These are phyloP conservation scores for Periconia sp. DNA, from an alignment of 2,329 filamentous ascomycete species.

Conservation along the genomic window DNA sequence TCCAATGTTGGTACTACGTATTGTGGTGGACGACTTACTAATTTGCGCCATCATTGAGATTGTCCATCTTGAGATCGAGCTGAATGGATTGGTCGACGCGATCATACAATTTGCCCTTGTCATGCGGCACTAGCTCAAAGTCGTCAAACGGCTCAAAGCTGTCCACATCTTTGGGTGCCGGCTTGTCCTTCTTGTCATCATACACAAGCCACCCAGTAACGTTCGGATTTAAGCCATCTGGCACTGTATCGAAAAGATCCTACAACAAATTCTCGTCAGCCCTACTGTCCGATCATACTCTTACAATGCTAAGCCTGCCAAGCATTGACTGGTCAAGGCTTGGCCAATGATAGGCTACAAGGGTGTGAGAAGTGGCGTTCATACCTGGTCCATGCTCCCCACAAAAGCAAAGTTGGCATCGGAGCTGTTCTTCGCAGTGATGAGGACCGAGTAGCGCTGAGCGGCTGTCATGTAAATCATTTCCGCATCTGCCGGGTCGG, in stretches of 20 bases:
- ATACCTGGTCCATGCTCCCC: conserved; percentile 54
- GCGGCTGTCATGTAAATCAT: conserved; percentile 72
- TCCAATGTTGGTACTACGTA: neutral
- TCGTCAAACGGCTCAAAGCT: conserved; percentile 76
- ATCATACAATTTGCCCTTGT: conserved; percentile 65
- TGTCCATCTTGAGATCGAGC: conserved; percentile 67
- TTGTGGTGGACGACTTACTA: conserved; percentile 56
- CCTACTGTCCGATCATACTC: conserved; percentile 1
- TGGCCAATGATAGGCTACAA: neutral
- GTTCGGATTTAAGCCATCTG: conserved; percentile 70
- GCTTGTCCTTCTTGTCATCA: conserved; percentile 54
- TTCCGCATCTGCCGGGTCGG: conserved; percentile 64
- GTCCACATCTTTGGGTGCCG: conserved; percentile 61
- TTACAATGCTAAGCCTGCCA: neutral
- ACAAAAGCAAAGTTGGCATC: conserved; percentile 66
- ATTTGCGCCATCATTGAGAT: conserved; percentile 69
- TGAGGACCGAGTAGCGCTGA: conserved; percentile 72
- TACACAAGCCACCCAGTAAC: conserved; percentile 64
- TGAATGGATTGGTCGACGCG: conserved; percentile 68
- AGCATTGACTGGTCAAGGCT: conserved; percentile 4
- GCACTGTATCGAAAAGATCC: conserved; percentile 69
- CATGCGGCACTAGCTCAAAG: conserved; percentile 71
- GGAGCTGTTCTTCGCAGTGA: conserved; percentile 65
- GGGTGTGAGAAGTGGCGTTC: conserved; percentile 1
- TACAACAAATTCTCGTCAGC: conserved; percentile 20